These are phyloP conservation scores for Kwoniella dejecticola DNA, from an alignment of 768 basidiomycete species.

Conservation along the genomic window DNA sequence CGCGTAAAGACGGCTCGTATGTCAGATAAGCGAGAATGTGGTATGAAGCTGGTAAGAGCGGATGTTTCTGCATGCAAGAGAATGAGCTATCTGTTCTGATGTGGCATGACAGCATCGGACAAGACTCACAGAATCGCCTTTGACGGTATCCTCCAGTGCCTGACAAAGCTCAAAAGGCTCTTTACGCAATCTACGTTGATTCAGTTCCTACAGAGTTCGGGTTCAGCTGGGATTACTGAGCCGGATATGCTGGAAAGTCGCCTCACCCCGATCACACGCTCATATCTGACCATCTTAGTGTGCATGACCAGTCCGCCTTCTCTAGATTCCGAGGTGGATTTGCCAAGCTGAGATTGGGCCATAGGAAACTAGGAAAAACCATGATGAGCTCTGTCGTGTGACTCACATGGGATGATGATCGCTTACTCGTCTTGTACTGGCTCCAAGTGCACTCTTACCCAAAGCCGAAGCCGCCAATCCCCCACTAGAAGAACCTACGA, in stretches of 20 bases:
- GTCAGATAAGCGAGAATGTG: slow-evolving; percentile 54
- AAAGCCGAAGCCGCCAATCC: slow-evolving; percentile 27
- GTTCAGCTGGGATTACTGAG: neutral
- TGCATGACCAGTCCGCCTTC: slow-evolving; percentile 51
- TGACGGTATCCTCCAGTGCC: slow-evolving; percentile 41
- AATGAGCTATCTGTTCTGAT: neutral
- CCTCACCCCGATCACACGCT: slow-evolving; percentile 79
- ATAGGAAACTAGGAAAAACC: slow-evolving; percentile 36
- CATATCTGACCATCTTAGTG: slow-evolving; percentile 80
- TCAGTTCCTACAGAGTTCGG: slow-evolving; percentile 37
- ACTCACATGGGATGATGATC: neutral
- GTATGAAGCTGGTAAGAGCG: slow-evolving; percentile 54
- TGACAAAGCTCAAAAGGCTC: slow-evolving; percentile 47
- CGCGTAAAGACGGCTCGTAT: slow-evolving; percentile 52
- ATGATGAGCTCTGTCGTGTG: neutral
- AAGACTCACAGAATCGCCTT: slow-evolving; percentile 40
- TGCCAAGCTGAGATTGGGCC: slow-evolving; percentile 32
- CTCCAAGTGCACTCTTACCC: slow-evolving; percentile 39
- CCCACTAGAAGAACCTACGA: slow-evolving; percentile 15
- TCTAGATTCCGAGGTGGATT: slow-evolving; percentile 24
- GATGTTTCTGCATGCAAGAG: slow-evolving; percentile 40
- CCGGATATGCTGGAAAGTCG: slow-evolving; percentile 58
- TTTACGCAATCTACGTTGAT: slow-evolving; percentile 37
- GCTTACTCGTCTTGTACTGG: slow-evolving; percentile 43
- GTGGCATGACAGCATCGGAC: neutral